Base-by-base conservation (phyloP, 2,329 filamentous ascomycete genomes). In the Alternaria solani region DNA sequence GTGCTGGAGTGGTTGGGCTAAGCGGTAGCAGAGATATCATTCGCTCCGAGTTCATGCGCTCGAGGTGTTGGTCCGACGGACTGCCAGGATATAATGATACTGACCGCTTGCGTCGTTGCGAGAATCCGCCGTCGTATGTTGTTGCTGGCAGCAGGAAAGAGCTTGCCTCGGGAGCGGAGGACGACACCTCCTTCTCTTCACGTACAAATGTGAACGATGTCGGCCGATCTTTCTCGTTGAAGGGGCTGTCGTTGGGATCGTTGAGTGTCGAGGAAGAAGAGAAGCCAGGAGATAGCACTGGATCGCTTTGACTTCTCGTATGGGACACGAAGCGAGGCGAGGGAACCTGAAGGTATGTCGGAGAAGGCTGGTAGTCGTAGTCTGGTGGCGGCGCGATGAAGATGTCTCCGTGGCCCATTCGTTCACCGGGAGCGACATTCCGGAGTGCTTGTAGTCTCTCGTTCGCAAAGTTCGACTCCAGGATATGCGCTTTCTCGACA, bases 341-440 rank as follows among this genome's bases (percentile, higher is more conserved):
- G n/a, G 62, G 59, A 34, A 49, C 48, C 51, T 49, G 65, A 12
- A 66, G 62, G 47, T 59, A 43, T 26, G 34, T 47, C 9, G 48
- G 52, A 7, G 53, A 47, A 38, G 63, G 58, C 16, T 66, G 62
- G 43, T 75, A 75, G 30, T 73, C 75, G 48, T 75, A 75, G 34
- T 73, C 75, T 36, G 76, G 75, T 8, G 75, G 75, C n/a, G 73
- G 76, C 14, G 72, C 72, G 48, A 77, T 76, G 54, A 73, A 72
- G 42, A 76, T 76, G 34, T 74, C 65, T 9, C 74, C 74, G 53
- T 75, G 71, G 4, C 69, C 74, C 68, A 71, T 74, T 20, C 74
- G 67, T 47, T 77, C 74, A 7, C 69, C 65, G 9, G 75, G 74
- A 30, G 66, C 70, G 28, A 78, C 64, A 3, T 69, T 70, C 47